These are phyloP conservation scores for Penicillium samsonianum DNA, from an alignment of 495 filamentous ascomycete genomes.

Conservation along the genomic window DNA sequence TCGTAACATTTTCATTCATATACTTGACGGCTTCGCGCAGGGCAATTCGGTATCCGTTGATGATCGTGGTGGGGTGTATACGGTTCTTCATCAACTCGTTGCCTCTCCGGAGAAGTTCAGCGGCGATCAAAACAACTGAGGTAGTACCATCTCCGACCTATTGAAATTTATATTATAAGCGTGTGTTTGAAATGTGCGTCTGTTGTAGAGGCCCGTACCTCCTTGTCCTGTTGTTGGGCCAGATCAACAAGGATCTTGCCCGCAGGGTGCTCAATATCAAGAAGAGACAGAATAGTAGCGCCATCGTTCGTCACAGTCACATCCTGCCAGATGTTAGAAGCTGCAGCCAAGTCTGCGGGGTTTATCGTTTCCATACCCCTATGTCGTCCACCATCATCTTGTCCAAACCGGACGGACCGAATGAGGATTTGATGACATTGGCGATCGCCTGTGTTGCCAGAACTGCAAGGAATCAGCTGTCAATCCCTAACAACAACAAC, in stretches of 20 bases:
- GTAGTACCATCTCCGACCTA: slow-evolving; percentile 96
- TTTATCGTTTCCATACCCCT: slow-evolving; percentile 60
- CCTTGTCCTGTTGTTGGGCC: slow-evolving; percentile 98
- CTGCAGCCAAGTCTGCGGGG: slow-evolving; percentile 32
- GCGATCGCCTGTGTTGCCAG: slow-evolving; percentile 94
- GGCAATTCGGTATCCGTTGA: slow-evolving; percentile 94
- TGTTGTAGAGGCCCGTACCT: slow-evolving; percentile 50
- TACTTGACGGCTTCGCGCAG: slow-evolving; percentile 96
- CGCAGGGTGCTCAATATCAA: slow-evolving; percentile 96
- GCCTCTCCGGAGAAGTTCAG: slow-evolving; percentile 88
- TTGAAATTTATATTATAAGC: slow-evolving; percentile 15
- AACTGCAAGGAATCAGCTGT: slow-evolving; percentile 53
- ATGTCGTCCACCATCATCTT: slow-evolving; percentile 99
- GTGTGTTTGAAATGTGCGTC: neutral
- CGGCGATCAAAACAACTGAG: slow-evolving; percentile 94
- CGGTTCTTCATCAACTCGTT: slow-evolving; percentile 99
- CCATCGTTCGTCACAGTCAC: slow-evolving; percentile 99
- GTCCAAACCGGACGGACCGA: slow-evolving; percentile 93
- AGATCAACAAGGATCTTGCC: slow-evolving; percentile 98
- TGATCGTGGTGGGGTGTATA: slow-evolving; percentile 99
- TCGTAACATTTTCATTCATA: slow-evolving; percentile 97
- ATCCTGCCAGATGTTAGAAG: slow-evolving; percentile 61
- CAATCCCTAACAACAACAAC: neutral
- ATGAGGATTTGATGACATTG: slow-evolving; percentile 98
- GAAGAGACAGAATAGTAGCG: slow-evolving; percentile 89